phyloP scores from a whole-genome alignment of 441 rosid species.

The Geranium incanum region DNA sequence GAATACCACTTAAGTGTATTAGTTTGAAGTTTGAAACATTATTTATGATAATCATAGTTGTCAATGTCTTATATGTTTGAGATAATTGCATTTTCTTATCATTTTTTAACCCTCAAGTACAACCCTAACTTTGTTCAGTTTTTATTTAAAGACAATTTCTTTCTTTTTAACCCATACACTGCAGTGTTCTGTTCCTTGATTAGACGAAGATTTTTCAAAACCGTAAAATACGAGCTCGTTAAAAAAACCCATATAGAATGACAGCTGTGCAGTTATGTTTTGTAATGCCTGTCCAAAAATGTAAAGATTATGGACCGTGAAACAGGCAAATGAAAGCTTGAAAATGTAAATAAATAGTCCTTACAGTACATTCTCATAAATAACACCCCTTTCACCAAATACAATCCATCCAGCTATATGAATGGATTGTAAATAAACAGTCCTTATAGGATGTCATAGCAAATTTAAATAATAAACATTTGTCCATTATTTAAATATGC shows the following conservation, averaged over 20 bases:
- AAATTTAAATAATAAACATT: not conserved
- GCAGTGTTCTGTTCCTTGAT: not conserved
- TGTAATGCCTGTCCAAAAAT: not conserved
- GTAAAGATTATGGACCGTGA: not conserved
- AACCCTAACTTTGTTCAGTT: not conserved
- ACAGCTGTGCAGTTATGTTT: not conserved
- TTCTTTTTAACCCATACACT: not conserved
- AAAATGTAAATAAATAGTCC: not conserved
- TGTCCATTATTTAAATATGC: not conserved
- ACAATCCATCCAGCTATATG: not conserved
- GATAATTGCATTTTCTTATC: not conserved
- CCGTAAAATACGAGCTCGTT: not conserved
- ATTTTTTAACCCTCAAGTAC: not conserved
- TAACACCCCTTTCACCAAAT: not conserved
- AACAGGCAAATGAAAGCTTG: not conserved
- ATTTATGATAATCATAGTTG: not conserved
- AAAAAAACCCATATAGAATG: not conserved
- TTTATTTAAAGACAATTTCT: not conserved
- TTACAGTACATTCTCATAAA: not conserved
- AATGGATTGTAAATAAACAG: not conserved
- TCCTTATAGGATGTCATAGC: not conserved
- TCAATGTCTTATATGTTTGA: not conserved
- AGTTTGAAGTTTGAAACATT: not conserved
- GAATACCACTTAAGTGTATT: not conserved
- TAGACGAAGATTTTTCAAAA: not conserved